phyloP scores from a whole-genome alignment of 1,284 basidiomycete species.

The Boletus smithii region DNA sequence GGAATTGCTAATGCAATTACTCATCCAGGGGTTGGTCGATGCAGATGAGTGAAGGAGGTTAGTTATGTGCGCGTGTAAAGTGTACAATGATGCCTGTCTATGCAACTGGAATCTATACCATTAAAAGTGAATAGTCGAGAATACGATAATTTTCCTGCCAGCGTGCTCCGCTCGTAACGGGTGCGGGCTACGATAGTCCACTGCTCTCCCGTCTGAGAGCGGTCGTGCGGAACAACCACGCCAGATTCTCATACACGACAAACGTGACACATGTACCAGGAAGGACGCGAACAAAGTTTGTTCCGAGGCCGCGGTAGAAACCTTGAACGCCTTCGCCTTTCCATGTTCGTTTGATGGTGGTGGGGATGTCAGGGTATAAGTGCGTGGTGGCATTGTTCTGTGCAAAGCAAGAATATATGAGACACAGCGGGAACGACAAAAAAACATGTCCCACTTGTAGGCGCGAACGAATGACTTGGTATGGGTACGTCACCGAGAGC shows the following conservation, averaged over 20 bases:
- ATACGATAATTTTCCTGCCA: constrained; percentile 3
- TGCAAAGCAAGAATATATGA: neutral
- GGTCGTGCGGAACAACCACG: constrained; percentile 72
- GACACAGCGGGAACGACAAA: neutral
- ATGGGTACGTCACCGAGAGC: constrained; percentile 88
- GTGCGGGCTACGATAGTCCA: constrained; percentile 5
- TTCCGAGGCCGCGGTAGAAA: constrained; percentile 94
- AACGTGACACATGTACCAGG: constrained; percentile 98
- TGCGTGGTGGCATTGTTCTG: constrained; percentile 62
- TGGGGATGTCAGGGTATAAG: constrained; percentile 78
- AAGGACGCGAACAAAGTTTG: constrained; percentile 94
- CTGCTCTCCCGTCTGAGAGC: constrained; percentile 41
- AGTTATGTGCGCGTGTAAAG: constrained; percentile 2
- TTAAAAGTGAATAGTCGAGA: constrained; percentile 4
- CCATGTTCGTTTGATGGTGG: constrained; percentile 80
- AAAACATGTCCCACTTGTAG: constrained; percentile 64
- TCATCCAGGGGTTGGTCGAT: constrained; percentile 3
- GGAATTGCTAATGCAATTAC: constrained; percentile 10
- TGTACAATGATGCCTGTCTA: constrained; percentile 12
- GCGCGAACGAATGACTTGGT: constrained; percentile 94
- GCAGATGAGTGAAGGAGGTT: constrained; percentile 3
- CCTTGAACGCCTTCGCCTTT: constrained; percentile 76
- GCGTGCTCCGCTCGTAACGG: neutral
- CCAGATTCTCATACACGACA: constrained; percentile 95
- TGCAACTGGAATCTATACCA: neutral